Percentiles rank a stretch among this genome's conserved stretches.
These are phyloP conservation scores for Astragalus membranaceus DNA, from an alignment of 306 rosid genomes.

Conservation along the genomic window DNA sequence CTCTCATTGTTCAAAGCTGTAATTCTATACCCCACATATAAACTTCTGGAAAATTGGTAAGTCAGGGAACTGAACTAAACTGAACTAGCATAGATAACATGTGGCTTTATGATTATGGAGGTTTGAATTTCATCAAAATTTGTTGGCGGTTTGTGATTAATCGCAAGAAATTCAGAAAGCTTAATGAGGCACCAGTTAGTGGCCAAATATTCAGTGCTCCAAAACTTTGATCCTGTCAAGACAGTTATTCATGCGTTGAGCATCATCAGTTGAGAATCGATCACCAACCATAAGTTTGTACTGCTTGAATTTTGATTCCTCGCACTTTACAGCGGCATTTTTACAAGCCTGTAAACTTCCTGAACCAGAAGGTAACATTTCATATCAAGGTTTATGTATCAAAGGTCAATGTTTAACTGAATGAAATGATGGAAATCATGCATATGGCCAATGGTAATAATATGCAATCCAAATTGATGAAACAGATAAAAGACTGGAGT, in stretches of 20 bases:
- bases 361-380: conserved; percentile 16
- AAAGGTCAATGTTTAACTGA: not conserved
- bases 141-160: not conserved
- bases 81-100: not conserved
- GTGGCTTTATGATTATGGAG: not conserved
- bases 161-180: conserved; percentile 1
- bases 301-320: conserved; percentile 66
- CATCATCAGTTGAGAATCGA: conserved; percentile 37
- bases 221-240: conserved; percentile 58
- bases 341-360: conserved; percentile 69
- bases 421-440: not conserved
- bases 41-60: not conserved
- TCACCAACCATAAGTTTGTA: conserved; percentile 52
- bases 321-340: conserved; percentile 59
- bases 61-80: not conserved
- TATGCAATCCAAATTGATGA: conserved; percentile 12
- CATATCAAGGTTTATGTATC: not conserved
- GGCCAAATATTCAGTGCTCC: conserved; percentile 44
- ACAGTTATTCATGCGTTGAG: conserved; percentile 49
- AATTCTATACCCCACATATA: not conserved
- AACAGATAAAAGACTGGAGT: not conserved
- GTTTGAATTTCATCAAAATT: not conserved
- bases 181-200: not conserved
- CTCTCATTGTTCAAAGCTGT: not conserved
- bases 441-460: not conserved